Percentiles rank a stretch among this genome's conserved stretches.
phyloP scores from a whole-genome alignment of 441 rosid species.

The Melastoma candidum region DNA sequence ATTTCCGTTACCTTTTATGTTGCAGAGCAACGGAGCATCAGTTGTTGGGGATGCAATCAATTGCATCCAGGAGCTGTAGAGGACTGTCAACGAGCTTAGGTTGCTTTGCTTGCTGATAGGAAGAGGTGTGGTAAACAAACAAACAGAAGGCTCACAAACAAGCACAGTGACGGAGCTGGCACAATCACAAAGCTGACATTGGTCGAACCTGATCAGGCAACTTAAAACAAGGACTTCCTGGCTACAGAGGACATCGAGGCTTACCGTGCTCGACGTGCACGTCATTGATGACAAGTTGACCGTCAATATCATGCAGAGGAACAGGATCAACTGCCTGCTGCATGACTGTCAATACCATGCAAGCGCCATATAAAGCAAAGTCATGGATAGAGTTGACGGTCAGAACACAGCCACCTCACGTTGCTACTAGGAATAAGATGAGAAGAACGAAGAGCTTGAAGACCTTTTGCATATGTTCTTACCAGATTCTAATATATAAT shows the following conservation, averaged over 20 bases:
- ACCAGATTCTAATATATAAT: no score
- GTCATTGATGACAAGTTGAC: constrained; percentile 81
- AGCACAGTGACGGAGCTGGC: constrained; percentile 25
- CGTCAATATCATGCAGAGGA: constrained; percentile 70
- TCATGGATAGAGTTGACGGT: no score
- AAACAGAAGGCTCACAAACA: constrained; percentile 43
- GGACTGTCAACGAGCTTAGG: constrained; percentile 68
- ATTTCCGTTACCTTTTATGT: not conserved
- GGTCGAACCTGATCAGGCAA: constrained; percentile 7
- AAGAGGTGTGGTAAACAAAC: constrained; percentile 55
- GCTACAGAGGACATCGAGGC: constrained; percentile 79
- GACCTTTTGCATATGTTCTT: no score
- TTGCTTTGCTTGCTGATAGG: constrained; percentile 46
- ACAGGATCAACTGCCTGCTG: constrained; percentile 74
- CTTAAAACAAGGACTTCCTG: constrained; percentile 64
- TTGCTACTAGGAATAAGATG: no score
- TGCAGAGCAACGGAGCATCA: constrained; percentile 71
- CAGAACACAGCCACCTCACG: no score
- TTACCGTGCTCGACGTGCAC: constrained; percentile 75
- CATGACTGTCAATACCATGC: constrained; percentile 59
- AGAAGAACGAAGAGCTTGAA: no score
- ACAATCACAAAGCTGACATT: constrained; percentile 21
- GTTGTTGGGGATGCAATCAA: constrained; percentile 68
- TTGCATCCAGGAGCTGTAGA: constrained; percentile 65
- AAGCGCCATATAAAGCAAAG: no score